These are phyloP conservation scores for Sextonia rubra DNA, from an alignment of 164 flowering plant genomes.

Conservation along the genomic window DNA sequence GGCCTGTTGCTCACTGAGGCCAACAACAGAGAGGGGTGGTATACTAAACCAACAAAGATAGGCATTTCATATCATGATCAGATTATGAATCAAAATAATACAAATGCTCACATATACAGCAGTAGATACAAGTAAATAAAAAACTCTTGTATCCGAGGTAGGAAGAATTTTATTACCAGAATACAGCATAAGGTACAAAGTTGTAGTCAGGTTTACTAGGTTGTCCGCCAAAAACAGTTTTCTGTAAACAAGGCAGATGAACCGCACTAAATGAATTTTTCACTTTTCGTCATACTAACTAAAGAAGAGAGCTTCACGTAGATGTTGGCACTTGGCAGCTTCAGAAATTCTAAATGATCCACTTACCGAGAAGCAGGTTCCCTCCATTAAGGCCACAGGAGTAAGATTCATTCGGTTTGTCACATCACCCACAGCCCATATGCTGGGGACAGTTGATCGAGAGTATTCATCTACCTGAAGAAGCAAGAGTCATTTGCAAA, in stretches of 20 bases:
- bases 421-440: conserved; percentile 99
- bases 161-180: conserved; percentile 49
- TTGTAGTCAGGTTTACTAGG: conserved; percentile 68
- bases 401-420: conserved; percentile 85
- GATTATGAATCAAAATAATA: neutral
- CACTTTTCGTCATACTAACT: neutral
- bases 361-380: conserved; percentile 39
- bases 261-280: conserved; percentile 2
- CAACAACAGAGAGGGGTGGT: conserved; percentile 95
- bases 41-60: conserved; percentile 50
- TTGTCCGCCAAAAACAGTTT: conserved; percentile 75
- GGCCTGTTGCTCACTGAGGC: conserved; percentile 87
- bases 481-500: neutral
- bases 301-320: neutral
- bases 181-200: conserved; percentile 80
- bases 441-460: conserved; percentile 73
- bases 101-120: neutral
- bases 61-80: neutral
- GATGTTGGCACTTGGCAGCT: neutral
- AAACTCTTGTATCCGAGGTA: neutral
- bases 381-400: conserved; percentile 92
- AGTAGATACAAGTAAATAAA: neutral
- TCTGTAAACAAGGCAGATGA: conserved; percentile 41
- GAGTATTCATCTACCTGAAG: conserved; percentile 87
- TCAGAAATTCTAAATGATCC: neutral